These are phyloP conservation scores for Kuraishia cidri DNA, from an alignment of 805 yeast species.

Conservation along the genomic window DNA sequence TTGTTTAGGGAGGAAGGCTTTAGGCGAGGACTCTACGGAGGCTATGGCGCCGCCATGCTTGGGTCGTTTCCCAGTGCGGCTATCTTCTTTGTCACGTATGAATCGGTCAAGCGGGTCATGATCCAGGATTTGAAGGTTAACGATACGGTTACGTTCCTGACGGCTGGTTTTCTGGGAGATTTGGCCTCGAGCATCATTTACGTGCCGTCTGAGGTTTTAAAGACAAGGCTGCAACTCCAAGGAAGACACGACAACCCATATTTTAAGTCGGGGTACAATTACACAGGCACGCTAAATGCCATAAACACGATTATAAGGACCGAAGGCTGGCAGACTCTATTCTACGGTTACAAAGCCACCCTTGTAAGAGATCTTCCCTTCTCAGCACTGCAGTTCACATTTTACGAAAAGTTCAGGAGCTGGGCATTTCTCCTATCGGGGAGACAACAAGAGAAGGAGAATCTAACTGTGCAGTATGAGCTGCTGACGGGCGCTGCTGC, in stretches of 20 bases:
- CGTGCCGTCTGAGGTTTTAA: conserved; percentile 92
- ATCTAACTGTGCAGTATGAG: conserved; percentile 53
- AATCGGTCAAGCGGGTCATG: conserved; percentile 62
- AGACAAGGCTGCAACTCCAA: conserved; percentile 88
- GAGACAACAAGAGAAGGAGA: conserved; percentile 20
- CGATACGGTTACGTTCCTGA: conserved; percentile 72
- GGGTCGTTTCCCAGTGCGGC: conserved; percentile 95
- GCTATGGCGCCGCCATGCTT: conserved; percentile 83
- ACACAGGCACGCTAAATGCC: conserved; percentile 68
- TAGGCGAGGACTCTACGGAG: conserved; percentile 79
- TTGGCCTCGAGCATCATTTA: conserved; percentile 80
- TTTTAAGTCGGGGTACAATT: conserved; percentile 82
- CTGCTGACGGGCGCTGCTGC: conserved; percentile 90
- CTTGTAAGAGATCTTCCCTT: conserved; percentile 89
- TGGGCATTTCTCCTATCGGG: conserved; percentile 34
- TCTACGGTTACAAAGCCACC: conserved; percentile 92
- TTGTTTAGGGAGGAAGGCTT: conserved; percentile 83
- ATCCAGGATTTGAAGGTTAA: conserved; percentile 56
- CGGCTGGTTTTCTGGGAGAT: conserved; percentile 92
- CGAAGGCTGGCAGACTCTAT: conserved; percentile 74
- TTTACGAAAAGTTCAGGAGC: conserved; percentile 76
- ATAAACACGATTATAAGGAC: conserved; percentile 45
- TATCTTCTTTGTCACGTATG: conserved; percentile 90
- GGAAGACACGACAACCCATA: conserved; percentile 76
- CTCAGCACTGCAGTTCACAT: conserved; percentile 92